phyloP scores from a whole-genome alignment of 2,329 filamentous ascomycete genomes.

The Calonectria leucothoes region DNA sequence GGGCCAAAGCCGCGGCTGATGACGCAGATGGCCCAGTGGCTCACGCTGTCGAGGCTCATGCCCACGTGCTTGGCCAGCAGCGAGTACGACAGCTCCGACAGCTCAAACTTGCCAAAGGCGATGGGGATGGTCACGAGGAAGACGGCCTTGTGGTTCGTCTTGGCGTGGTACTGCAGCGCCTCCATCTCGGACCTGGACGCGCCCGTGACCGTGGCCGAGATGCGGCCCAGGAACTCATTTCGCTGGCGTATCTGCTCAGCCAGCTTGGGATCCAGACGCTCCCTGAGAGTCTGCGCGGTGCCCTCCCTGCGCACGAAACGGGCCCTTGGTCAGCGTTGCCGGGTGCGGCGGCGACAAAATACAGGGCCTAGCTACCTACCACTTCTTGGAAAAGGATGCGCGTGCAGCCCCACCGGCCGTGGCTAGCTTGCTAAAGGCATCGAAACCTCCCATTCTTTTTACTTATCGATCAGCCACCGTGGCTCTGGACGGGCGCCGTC shows the following conservation, averaged over 20 bases:
- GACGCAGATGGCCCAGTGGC: slow-evolving; percentile 41
- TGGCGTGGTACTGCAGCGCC: slow-evolving; percentile 27
- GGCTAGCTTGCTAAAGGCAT: slow-evolving; percentile 19
- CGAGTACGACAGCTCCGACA: slow-evolving; percentile 37
- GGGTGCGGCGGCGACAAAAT: not conserved
- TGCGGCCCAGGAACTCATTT: slow-evolving; percentile 32
- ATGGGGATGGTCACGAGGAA: slow-evolving; percentile 40
- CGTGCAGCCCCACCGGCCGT: slow-evolving; percentile 14
- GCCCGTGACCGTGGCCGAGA: slow-evolving; percentile 34
- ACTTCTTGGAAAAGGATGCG: slow-evolving; percentile 19
- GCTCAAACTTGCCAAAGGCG: slow-evolving; percentile 33
- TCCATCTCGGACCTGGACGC: slow-evolving; percentile 35
- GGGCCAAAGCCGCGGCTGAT: slow-evolving; percentile 33
- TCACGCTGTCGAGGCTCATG: slow-evolving; percentile 41
- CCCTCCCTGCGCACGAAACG: not conserved
- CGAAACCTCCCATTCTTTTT: slow-evolving; percentile 15
- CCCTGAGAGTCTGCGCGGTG: slow-evolving; percentile 15
- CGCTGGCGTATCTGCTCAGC: slow-evolving; percentile 32
- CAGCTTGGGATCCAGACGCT: slow-evolving; percentile 17
- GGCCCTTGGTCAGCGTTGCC: not conserved
- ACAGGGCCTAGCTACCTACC: not conserved
- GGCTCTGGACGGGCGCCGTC: no score
- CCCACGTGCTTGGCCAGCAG: slow-evolving; percentile 35
- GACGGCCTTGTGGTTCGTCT: slow-evolving; percentile 33
- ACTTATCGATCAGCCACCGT: not conserved